Evolutionary conservation across 1,139 yeast genomes (phyloP), one percentile per base, ranked within the genome.

Genomic region (Pichia sp.): DNA sequence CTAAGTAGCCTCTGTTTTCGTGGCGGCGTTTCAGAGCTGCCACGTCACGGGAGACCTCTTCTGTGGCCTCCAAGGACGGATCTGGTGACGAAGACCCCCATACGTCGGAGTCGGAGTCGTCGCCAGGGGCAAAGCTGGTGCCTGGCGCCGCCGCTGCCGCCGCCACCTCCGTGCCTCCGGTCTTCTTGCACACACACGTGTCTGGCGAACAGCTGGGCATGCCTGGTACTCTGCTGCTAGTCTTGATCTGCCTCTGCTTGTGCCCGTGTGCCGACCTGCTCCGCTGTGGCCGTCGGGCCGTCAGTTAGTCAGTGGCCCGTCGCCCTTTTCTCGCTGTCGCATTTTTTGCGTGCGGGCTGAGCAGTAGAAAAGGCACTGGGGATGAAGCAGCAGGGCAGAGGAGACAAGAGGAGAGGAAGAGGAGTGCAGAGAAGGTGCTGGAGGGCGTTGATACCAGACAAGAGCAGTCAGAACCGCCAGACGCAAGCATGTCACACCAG

Each of bases 1-100:
- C 97, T 2, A 89, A 70, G 64, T 89, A 92, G 0, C 98, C 98
- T 57, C 86, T 85, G 61, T 88, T 88, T 26, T 76, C 77, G 65
- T 92, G 97, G n/a, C 76, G 77, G 47, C 95, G 72, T 59, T 80
- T 67, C 32, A 79, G 72, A 23, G 75, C 69, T 5, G 74, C 62
- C 5, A 67, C 6, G 23, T 54, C 57, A 4, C 49, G 42, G 6
- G 40, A 60, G 1, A n/a, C 38, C 15, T 3, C 29, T 11, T 46
- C 42, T 6, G 32, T 23, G 15, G 41, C 15, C 6, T 30, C 31
- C 15, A 29, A 15, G 19, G 26, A 23, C 26, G 26, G 40, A n/a
- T 29, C 32, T 2, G 34, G 23, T 7, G 16, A 23, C 40, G 41
- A 41, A 6, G 47, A 19, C 16, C 29, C 16, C 49, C 45, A 38